These are phyloP conservation scores for Hymenoscyphus salicellus DNA, from an alignment of 2,329 filamentous ascomycete genomes.

Conservation along the genomic window DNA sequence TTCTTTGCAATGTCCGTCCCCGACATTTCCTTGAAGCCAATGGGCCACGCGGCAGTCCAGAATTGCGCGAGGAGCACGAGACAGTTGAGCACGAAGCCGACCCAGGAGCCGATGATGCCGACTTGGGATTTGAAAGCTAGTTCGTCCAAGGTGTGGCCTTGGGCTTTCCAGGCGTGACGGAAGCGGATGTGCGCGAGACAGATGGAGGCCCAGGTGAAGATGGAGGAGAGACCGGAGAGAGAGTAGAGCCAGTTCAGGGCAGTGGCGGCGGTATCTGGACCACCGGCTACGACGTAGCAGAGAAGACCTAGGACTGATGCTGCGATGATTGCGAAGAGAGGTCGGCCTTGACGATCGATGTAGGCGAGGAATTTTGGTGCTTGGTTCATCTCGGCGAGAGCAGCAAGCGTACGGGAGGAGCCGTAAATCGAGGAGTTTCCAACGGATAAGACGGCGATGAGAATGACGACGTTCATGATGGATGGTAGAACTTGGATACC, in stretches of 20 bases:
- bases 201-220: constrained; percentile 63
- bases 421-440: constrained; percentile 59
- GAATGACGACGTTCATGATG: constrained; percentile 59
- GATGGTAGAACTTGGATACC: constrained; percentile 50
- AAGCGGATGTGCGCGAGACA: constrained; percentile 67
- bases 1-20: constrained; percentile 39
- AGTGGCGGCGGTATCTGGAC: constrained; percentile 43
- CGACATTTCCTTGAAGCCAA: constrained; percentile 38
- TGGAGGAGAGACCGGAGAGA: constrained; percentile 58
- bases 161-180: constrained; percentile 55
- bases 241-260: constrained; percentile 65
- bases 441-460: constrained; percentile 57
- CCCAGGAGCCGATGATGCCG: constrained; percentile 60
- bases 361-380: constrained; percentile 56
- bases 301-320: constrained; percentile 40
- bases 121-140: constrained; percentile 60
- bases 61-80: constrained; percentile 39
- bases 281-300: constrained; percentile 50
- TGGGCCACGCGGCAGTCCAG: constrained; percentile 46
- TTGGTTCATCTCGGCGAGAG: constrained; percentile 57
- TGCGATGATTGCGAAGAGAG: constrained; percentile 47
- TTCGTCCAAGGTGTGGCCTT: constrained; percentile 60
- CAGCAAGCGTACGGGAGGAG: constrained; percentile 56
- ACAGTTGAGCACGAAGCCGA: constrained; percentile 59
- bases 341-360: constrained; percentile 56